Conservation (phyloP, 495 filamentous ascomycete species). For the Articulospora tetracladia region DNA sequence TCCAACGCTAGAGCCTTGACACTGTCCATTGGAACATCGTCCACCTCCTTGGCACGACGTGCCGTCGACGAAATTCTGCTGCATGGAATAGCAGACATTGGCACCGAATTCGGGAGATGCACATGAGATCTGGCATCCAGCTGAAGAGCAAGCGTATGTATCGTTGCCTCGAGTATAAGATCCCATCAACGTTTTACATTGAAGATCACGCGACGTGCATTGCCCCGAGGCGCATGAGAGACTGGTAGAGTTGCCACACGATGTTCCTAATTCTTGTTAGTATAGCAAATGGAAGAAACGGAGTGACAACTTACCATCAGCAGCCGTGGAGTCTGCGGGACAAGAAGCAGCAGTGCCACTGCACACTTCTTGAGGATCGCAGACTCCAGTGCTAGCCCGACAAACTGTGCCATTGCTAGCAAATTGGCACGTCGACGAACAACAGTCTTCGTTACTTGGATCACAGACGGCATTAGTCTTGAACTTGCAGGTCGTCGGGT, state of each 20-base stretch:
- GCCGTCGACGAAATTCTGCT: slow-evolving; percentile 93
- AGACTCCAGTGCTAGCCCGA: slow-evolving; percentile 69
- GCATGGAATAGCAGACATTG: slow-evolving; percentile 65
- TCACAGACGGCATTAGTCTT: slow-evolving; percentile 74
- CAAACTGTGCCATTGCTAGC: slow-evolving; percentile 65
- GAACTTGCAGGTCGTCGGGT: slow-evolving; percentile 87
- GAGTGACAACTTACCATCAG: slow-evolving; percentile 57
- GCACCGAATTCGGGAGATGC: slow-evolving; percentile 62
- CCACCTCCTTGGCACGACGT: slow-evolving; percentile 84
- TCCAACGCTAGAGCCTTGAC: slow-evolving; percentile 56
- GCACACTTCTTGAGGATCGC: slow-evolving; percentile 83
- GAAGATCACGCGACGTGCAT: slow-evolving; percentile 87
- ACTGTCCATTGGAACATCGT: slow-evolving; percentile 68
- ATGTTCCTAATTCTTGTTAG: slow-evolving; percentile 23
- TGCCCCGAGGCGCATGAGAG: slow-evolving; percentile 90
- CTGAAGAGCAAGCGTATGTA: slow-evolving; percentile 74
- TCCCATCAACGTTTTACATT: slow-evolving; percentile 87
- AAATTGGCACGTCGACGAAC: slow-evolving; percentile 68
- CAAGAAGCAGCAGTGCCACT: slow-evolving; percentile 69
- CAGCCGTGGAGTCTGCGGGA: slow-evolving; percentile 62
- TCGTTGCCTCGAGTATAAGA: slow-evolving; percentile 65
- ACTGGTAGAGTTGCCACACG: slow-evolving; percentile 55
- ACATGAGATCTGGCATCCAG: slow-evolving; percentile 74
- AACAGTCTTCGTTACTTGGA: slow-evolving; percentile 89
- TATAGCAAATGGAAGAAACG: background rate